Base-by-base conservation (phyloP, 2,329 filamentous ascomycete genomes). In the Sporothrix globosa region DNA sequence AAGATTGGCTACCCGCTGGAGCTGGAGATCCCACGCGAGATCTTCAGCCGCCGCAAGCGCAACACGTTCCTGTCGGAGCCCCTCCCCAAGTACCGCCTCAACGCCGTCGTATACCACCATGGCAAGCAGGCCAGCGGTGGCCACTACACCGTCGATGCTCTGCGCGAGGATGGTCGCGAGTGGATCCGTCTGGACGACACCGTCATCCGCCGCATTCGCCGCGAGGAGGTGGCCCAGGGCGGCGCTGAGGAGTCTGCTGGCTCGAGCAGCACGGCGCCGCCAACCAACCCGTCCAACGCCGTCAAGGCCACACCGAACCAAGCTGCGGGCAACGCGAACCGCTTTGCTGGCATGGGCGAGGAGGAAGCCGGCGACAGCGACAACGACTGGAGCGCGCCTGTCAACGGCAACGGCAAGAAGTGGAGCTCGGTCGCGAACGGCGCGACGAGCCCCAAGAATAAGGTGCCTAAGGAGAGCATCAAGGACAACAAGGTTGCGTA, bases 101-200 rank as follows among this genome's bases (percentile, higher is more conserved):
- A 90, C 73, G 92, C 91, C 24, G 96, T 97, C 41, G 93, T 99
- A 27, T 99, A 99, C 78, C 96, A 99, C 77, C 96, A 99, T 76
- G 96, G 96, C 72, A 97, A 97, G 83, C 97, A 96, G 76, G 96
- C 96, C 48, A 96, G 92, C 73, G 94, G 93, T 68, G 96, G 96
- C 3, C 96, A 99, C 79, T 99, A 99, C 80, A 99, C 96, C 1
- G 95, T 96, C n/a, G 96, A 99, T 79, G 91, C 97, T 53, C 89
- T 94, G 71, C 91, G 96, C 67, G 95, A 98, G 80, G 96, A 99
- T 78, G 93, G 91, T n/a, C 88, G 88, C 27, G 94, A 97, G 80
- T 99, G 96, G 96, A 91, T 99, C 70, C 92, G 95, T 69, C 88
- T 99, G 74, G 96, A 99, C 76, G 96, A 99, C 78, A 99, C 96